A percentile compares a stretch with the other conserved stretches of the same genome.
These are phyloP conservation scores for Claviceps cyperi DNA, from an alignment of 2,329 filamentous ascomycete genomes.

Conservation along the genomic window DNA sequence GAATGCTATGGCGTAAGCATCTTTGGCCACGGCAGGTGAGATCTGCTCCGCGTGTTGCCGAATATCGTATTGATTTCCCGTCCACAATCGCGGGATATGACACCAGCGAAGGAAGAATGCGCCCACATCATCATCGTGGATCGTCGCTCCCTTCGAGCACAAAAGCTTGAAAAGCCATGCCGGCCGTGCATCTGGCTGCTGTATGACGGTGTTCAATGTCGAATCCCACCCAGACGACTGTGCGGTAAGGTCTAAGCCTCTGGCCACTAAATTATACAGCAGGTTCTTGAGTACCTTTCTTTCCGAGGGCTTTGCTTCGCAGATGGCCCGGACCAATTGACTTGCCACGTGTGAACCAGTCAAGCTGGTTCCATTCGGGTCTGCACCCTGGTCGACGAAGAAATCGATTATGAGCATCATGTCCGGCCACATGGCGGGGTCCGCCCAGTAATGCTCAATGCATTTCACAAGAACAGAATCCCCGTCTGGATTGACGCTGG, in stretches of 20 bases:
- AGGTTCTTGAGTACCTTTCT: background rate
- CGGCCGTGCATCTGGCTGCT: background rate
- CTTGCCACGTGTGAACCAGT: background rate
- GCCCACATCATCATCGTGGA: background rate
- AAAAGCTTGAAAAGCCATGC: background rate
- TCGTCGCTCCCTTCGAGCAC: background rate
- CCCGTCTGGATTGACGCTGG: background rate
- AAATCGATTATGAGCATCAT: background rate
- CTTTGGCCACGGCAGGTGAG: background rate
- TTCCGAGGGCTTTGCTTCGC: background rate
- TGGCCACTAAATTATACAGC: background rate
- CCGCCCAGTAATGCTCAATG: background rate
- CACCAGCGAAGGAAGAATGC: background rate
- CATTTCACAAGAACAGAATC: background rate
- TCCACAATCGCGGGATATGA: background rate
- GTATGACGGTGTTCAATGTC: background rate
- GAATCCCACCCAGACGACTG: background rate
- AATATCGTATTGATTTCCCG: background rate
- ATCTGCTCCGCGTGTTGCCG: background rate
- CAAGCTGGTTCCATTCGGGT: background rate
- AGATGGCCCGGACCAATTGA: background rate
- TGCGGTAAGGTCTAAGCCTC: background rate
- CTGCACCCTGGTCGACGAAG: background rate
- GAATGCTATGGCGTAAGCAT: background rate
- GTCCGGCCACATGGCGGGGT: background rate